A percentile compares a stretch with the other conserved stretches of the same genome.
Evolutionary conservation across 2,329 filamentous ascomycete genomes (phyloP).

Genomic region (Claviceps lovelessii): DNA sequence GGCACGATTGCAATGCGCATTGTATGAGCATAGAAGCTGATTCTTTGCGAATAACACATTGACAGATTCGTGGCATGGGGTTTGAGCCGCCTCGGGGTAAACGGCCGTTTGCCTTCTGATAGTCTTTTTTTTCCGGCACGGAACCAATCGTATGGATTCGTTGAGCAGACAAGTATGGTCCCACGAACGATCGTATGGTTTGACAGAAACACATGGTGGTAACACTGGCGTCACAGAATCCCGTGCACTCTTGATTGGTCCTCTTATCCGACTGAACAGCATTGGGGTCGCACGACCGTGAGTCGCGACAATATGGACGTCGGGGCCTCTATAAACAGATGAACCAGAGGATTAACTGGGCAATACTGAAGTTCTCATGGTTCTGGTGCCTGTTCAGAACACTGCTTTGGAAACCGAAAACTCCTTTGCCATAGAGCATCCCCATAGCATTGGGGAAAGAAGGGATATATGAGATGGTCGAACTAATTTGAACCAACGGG

Average conservation of each 20-base stretch:
- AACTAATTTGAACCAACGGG: too few species aligned
- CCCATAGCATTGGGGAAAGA: neutral
- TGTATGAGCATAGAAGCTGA: too few species aligned
- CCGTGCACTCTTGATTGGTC: neutral
- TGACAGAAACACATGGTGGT: neutral
- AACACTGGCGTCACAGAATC: neutral
- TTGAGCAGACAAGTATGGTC: neutral
- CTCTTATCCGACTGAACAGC: neutral
- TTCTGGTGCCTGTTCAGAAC: too few species aligned
- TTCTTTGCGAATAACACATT: too few species aligned
- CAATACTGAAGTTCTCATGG: too few species aligned
- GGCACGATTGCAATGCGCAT: too few species aligned
- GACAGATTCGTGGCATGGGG: too few species aligned
- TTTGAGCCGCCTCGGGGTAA: too few species aligned
- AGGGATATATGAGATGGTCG: too few species aligned
- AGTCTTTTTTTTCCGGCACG: neutral
- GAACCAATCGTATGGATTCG: neutral
- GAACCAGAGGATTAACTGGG: too few species aligned
- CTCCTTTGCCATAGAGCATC: too few species aligned
- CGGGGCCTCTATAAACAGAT: neutral
- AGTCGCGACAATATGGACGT: neutral
- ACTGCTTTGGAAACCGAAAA: too few species aligned
- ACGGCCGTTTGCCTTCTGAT: neutral
- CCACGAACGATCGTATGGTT: neutral
- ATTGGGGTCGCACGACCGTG: neutral